Evolutionary conservation across 2,329 filamentous ascomycete species (phyloP), one percentile per base, ranked within the genome.

Genomic region (Beauveria scarabaeidicola): DNA sequence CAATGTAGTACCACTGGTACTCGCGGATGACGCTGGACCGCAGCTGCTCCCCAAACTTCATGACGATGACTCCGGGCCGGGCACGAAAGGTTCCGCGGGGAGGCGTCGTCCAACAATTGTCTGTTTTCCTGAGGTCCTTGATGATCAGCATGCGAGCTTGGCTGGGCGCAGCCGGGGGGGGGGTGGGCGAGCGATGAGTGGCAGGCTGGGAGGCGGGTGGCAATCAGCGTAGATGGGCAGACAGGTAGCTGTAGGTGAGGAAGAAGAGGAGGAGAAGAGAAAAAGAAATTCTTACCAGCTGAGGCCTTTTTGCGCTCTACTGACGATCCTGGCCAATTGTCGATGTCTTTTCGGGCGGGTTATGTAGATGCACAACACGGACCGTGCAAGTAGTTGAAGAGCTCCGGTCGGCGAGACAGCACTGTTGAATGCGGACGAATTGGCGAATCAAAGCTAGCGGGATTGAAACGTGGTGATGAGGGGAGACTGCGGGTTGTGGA

Each of bases 1-100:
- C 89, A 76, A 99, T 97, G 78, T 99, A 99, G 79, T 96, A 91
- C 87, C 92, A 96, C 74, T 92, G 87, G 78, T 95, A 99, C 77
- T 97, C 92, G 79, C 90, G 91, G 75, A 97, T 96, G 70, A 96
- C 83, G 72, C 92, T 97, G 69, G 91, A 93, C 65, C 91, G 91
- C 69, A 99, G 86, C 81, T 99, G 92, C 76, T 97, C 90, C 73
- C 94, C 94, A 81, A 97, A 99, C 81, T 87, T 87, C 84, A 87
- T 87, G 77, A 82, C 77, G 75, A 84, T 71, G 64, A 79, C 72
- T 62, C 81, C 81, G 48, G 80, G 82, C 38, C 71, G 70, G 64
- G 77, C 72, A 64, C 67, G 72, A 68, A 71, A 73, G 32, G 54
- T 66, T 58, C 64, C 64, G 55, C 62, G 59, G 65, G 67, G 70